Conservation (phyloP, 345 rosid genomes). For the thale cress (Arabidopsis thaliana) region TAIR10.1 NC_003070.9:20960501-20961000, state of each 20-base stretch:
- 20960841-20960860: constrained; percentile 20
- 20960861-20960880: neutral
- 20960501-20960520: constrained; percentile 71
- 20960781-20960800: constrained; percentile 33
- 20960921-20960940: constrained; percentile 27
- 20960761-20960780: constrained; percentile 25
- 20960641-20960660: constrained; percentile 44
- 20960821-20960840: constrained; percentile 20
- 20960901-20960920: neutral
- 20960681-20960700: constrained; percentile 46
- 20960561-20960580: neutral
- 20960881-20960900: constrained; percentile 19
- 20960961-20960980: constrained; percentile 25
- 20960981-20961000: constrained; percentile 1
- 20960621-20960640: neutral
- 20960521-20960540: constrained; percentile 48
- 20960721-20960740: constrained; percentile 30
- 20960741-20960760: constrained; percentile 22
- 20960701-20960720: constrained; percentile 38
- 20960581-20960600: neutral
- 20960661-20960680: constrained; percentile 38
- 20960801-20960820: constrained; percentile 17
- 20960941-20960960: constrained; percentile 22
- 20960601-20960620: neutral
- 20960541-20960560: neutral